Conservation (phyloP, 2,329 filamentous ascomycete genomes). For the Aspergillus quadrilineatus region DNA sequence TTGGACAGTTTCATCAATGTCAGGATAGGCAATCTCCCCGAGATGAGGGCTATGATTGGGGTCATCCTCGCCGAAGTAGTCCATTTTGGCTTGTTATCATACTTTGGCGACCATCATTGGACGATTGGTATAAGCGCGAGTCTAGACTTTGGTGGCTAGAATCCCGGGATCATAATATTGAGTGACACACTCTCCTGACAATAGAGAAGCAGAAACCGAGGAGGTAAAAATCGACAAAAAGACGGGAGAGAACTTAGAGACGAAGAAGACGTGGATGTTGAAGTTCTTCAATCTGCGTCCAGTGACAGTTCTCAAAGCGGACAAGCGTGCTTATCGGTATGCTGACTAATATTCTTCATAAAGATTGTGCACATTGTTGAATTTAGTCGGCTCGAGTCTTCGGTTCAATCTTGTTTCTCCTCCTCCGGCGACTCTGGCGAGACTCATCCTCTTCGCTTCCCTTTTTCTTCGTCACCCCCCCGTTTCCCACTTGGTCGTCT, state of each 20-base stretch:
- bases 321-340: conserved; percentile 18
- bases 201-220: neutral
- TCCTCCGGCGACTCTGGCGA: conserved; percentile 14
- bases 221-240: neutral
- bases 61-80: conserved; percentile 17
- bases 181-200: neutral
- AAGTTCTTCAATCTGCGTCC: conserved; percentile 9
- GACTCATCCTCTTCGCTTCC: conserved; percentile 7
- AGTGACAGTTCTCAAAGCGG: conserved; percentile 21
- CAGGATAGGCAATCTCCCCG: conserved; percentile 32
- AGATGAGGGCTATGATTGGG: conserved; percentile 15
- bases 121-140: neutral
- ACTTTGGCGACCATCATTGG: conserved; percentile 10
- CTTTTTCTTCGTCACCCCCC: conserved; percentile 16
- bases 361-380: conserved; percentile 1
- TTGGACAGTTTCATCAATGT: conserved; percentile 34
- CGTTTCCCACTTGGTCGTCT: neutral
- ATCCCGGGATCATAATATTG: neutral
- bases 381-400: conserved; percentile 14
- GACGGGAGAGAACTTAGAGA: neutral
- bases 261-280: neutral
- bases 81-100: conserved; percentile 21
- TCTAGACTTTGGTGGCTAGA: neutral
- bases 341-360: neutral
- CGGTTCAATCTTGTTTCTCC: conserved; percentile 5